Base-by-base conservation (phyloP, 805 yeast genomes). In the Yarrowia sp. region DNA sequence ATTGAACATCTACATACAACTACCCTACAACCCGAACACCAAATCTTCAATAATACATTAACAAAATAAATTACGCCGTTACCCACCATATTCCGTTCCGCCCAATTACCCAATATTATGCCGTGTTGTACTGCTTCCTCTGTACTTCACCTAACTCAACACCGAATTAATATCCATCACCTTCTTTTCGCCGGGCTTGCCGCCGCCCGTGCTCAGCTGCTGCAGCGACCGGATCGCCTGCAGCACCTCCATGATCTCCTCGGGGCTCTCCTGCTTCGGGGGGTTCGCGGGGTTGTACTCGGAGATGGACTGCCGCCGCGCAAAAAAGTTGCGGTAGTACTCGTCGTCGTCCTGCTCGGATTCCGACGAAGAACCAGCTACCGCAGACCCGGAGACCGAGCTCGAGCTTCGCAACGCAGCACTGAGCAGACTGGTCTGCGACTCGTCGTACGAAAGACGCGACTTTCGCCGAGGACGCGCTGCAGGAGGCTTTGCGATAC, bases 211-310 rank as follows among this genome's bases (percentile, higher is more conserved):
- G 7, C 77, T 72, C 31, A 77, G 65, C 63, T 73, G 75, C 68
- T 76, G 79, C 46, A 77, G 68, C 24, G 77, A 73, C 21, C 77
- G 68, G 21, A 78, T 74, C 27, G 80, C 80, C 63, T 74, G 76
- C 42, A 77, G 67, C 64, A 77, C 75, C 64, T 71, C 74, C 18
- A 75, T 65, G 25, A 77, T 65, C 64, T 77, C 79, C 18, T 68
- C 55, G 12, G 76, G 77, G 5, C 70, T 65, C 51, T 66, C 66
- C 39, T 39, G 61, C 38, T 39, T 38, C n/a, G 27, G 29, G 29
- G 42, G 58, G 16, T 51, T 29, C 65, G 60, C 25, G 66, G 49
- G 46, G n/a, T 44, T 22, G 62, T 63, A 29, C 29, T 55, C 61
- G 38, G 61, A 55, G 21, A 55, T 55, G 29, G 61, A 55, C 27